A percentile compares a stretch with the other conserved stretches of the same genome.
Evolutionary conservation across 345 rosid genomes (phyloP).

Genomic region (Arabis alpina): DNA sequence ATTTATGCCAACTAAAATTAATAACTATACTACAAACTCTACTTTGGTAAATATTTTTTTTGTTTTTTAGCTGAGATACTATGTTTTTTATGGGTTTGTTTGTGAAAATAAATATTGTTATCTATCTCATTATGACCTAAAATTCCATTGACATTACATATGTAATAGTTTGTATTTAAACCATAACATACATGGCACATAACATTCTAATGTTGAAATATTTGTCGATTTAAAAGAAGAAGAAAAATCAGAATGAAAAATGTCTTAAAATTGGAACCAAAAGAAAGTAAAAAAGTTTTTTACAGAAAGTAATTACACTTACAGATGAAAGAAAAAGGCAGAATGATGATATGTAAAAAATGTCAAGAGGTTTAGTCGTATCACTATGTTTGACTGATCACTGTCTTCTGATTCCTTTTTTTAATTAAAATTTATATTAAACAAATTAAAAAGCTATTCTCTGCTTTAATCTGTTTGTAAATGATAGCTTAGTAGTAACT

Average conservation of each 20-base stretch:
- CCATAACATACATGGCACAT: no score
- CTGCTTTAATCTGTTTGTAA: slow-evolving; percentile 17
- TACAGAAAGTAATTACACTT: slow-evolving; percentile 39
- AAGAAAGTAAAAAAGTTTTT: slow-evolving; percentile 25
- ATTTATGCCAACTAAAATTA: no score
- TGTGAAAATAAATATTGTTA: no score
- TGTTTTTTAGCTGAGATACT: no score
- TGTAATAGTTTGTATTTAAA: no score
- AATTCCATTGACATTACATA: no score
- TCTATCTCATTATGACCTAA: no score
- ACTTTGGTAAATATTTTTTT: no score
- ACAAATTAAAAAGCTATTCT: background rate
- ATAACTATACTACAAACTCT: no score
- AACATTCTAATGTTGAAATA: no score
- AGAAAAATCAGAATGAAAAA: background rate
- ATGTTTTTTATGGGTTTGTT: no score
- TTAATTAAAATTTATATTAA: background rate
- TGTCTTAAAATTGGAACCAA: slow-evolving; percentile 1
- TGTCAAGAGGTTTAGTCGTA: slow-evolving; percentile 38
- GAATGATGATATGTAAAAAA: slow-evolving; percentile 17
- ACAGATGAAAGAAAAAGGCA: slow-evolving; percentile 32
- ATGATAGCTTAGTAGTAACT: slow-evolving; percentile 4
- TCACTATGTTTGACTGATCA: slow-evolving; percentile 45
- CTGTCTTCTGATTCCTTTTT: slow-evolving; percentile 19
- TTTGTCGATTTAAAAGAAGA: background rate